Evolutionary conservation across 2,329 filamentous ascomycete genomes (phyloP).

Genomic region (Coleophoma eucalyptorum): DNA sequence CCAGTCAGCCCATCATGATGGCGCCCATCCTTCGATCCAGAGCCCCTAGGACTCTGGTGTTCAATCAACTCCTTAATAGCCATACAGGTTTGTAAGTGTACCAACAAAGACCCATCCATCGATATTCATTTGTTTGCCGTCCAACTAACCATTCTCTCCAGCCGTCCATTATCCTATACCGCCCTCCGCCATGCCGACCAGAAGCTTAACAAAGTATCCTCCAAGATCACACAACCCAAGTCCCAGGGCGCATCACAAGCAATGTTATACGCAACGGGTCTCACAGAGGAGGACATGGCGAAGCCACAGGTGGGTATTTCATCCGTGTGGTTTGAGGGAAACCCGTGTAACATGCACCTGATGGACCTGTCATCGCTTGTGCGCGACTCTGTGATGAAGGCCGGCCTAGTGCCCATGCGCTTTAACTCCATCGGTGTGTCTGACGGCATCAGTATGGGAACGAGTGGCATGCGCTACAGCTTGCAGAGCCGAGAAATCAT

Average conservation of each 20-base stretch:
- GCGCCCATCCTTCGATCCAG: too few species aligned
- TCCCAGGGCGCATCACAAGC: slow-evolving; percentile 53
- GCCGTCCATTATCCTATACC: too few species aligned
- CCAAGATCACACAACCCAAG: too few species aligned
- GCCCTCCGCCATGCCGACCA: too few species aligned
- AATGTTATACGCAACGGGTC: slow-evolving; percentile 95
- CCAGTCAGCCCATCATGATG: too few species aligned
- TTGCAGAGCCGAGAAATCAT: slow-evolving; percentile 95
- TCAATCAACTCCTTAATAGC: too few species aligned
- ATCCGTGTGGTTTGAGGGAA: slow-evolving; percentile 96
- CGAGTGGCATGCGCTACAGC: slow-evolving; percentile 92
- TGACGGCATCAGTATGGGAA: slow-evolving; percentile 98
- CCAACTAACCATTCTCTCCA: too few species aligned
- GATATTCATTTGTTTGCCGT: too few species aligned
- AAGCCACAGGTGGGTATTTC: slow-evolving; percentile 98
- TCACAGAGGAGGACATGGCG: slow-evolving; percentile 82
- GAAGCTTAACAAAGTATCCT: too few species aligned
- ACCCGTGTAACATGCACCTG: slow-evolving; percentile 99
- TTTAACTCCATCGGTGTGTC: slow-evolving; percentile 99
- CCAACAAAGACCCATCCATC: too few species aligned
- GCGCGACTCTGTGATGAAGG: slow-evolving; percentile 66
- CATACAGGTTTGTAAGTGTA: too few species aligned
- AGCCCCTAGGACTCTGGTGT: too few species aligned
- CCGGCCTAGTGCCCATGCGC: slow-evolving; percentile 86
- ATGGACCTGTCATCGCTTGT: slow-evolving; percentile 61